These are phyloP conservation scores for Macrophomina pseudophaseolina DNA, from an alignment of 2,329 filamentous ascomycete genomes.

Conservation along the genomic window DNA sequence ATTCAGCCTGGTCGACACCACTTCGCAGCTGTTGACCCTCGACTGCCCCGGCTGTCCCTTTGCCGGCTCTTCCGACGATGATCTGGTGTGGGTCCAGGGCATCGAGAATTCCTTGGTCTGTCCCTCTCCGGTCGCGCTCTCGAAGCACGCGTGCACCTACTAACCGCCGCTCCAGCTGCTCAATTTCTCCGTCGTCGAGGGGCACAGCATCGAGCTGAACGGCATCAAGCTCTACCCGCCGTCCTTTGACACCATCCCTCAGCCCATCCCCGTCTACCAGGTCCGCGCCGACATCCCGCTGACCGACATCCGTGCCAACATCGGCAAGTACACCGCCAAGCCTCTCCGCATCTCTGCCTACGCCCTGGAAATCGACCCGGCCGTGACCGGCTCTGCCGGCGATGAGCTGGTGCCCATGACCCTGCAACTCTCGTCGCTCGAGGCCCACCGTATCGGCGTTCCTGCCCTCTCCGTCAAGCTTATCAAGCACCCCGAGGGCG, in stretches of 20 bases:
- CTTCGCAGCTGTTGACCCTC: constrained; percentile 39
- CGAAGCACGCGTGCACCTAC: constrained; percentile 24
- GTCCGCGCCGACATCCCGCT: constrained; percentile 34
- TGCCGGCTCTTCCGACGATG: constrained; percentile 25
- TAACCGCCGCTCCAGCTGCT: constrained; percentile 39
- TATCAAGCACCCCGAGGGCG: constrained; percentile 43
- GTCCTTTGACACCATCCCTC: constrained; percentile 36
- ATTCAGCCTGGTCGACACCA: constrained; percentile 35
- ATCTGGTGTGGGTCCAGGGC: constrained; percentile 38
- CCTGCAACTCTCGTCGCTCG: constrained; percentile 43
- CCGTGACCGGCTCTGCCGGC: constrained; percentile 42
- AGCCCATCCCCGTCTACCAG: constrained; percentile 42
- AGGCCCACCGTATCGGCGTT: constrained; percentile 38
- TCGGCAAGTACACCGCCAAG: constrained; percentile 30
- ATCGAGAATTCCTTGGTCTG: constrained; percentile 43
- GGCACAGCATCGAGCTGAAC: constrained; percentile 41
- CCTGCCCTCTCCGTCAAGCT: constrained; percentile 44
- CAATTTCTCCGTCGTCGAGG: constrained; percentile 41
- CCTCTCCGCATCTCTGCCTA: constrained; percentile 43
- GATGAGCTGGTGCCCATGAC: constrained; percentile 47
- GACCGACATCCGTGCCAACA: constrained; percentile 28
- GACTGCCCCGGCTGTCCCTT: constrained; percentile 42
- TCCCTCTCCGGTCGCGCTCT: constrained; percentile 26
- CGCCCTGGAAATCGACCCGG: constrained; percentile 39
- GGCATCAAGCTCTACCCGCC: constrained; percentile 47